Percentiles rank a stretch among this genome's conserved stretches.
phyloP scores from a whole-genome alignment of 208 protist species.

The Porcisia hertigi region DNA sequence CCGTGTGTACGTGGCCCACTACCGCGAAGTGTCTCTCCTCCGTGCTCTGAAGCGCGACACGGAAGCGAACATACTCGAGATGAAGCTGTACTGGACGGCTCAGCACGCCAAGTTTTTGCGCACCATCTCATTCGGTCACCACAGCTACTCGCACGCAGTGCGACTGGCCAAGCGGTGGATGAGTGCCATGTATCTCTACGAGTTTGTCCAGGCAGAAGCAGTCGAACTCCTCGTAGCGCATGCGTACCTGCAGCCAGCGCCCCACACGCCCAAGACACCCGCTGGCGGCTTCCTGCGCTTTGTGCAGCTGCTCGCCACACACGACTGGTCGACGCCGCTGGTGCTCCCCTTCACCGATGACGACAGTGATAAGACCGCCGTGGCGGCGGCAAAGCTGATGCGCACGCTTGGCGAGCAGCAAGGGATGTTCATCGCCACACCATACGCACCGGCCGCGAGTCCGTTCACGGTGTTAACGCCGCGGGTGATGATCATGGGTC shows the following conservation, averaged over 20 bases:
- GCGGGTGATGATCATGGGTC: constrained; percentile 80
- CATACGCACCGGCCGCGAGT: constrained; percentile 73
- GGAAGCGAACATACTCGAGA: constrained; percentile 75
- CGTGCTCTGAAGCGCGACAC: constrained; percentile 68
- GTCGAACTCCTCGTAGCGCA: constrained; percentile 84
- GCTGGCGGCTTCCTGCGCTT: constrained; percentile 80
- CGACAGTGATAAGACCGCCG: constrained; percentile 33
- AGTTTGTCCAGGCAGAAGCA: constrained; percentile 83
- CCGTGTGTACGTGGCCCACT: constrained; percentile 87
- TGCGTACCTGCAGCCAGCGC: constrained; percentile 55
- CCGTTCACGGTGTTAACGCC: constrained; percentile 85
- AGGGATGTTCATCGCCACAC: constrained; percentile 82
- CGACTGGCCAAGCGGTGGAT: constrained; percentile 84
- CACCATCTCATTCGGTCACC: constrained; percentile 73
- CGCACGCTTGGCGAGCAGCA: constrained; percentile 63
- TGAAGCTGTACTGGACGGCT: constrained; percentile 85
- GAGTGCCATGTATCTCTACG: constrained; percentile 73
- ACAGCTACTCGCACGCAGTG: constrained; percentile 70
- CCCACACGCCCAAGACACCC: constrained; percentile 56
- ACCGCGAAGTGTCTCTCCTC: constrained; percentile 85
- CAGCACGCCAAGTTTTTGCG: constrained; percentile 84
- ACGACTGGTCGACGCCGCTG: constrained; percentile 77
- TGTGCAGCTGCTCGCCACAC: constrained; percentile 72
- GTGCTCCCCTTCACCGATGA: constrained; percentile 75
- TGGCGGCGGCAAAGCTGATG: constrained; percentile 49